Evolutionary conservation across 2,329 filamentous ascomycete genomes (phyloP).

Genomic region (Cladosporium sp.): DNA sequence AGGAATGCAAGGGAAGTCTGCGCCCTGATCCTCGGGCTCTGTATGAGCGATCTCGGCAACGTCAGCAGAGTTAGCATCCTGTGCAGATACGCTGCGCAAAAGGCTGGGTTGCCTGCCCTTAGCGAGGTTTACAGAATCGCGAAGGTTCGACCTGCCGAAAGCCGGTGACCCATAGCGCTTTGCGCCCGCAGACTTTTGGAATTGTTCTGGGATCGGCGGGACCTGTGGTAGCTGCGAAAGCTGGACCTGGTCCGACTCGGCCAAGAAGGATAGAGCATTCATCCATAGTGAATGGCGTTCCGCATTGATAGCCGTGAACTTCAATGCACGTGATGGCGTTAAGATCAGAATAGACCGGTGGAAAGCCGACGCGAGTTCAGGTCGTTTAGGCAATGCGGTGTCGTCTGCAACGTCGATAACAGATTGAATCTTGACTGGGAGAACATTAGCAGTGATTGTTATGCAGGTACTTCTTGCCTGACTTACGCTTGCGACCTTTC

Average conservation of each 20-base stretch:
- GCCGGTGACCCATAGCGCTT: conserved; percentile 35
- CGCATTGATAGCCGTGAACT: conserved; percentile 81
- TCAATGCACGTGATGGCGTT: conserved; percentile 88
- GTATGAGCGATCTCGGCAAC: conserved; percentile 17
- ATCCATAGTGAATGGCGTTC: conserved; percentile 96
- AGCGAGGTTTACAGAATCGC: conserved; percentile 86
- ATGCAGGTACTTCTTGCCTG: background rate
- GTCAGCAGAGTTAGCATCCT: conserved; percentile 30
- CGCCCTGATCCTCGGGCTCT: conserved; percentile 56
- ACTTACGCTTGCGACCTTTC: conserved; percentile 89
- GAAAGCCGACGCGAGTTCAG: conserved; percentile 56
- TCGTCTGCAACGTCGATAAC: conserved; percentile 97
- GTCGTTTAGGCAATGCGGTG: conserved; percentile 74
- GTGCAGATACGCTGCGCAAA: conserved; percentile 24
- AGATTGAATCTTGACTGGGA: conserved; percentile 86
- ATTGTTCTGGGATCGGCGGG: conserved; percentile 35
- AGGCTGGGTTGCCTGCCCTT: conserved; percentile 58
- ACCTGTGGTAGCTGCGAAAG: conserved; percentile 37
- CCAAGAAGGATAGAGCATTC: conserved; percentile 90
- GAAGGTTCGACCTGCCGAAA: conserved; percentile 60
- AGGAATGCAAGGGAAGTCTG: conserved; percentile 71
- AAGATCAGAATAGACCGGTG: conserved; percentile 93
- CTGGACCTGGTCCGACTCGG: conserved; percentile 70
- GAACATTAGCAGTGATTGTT: conserved; percentile 25
- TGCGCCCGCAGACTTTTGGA: conserved; percentile 31